These are phyloP conservation scores for Globisporangium paddicum DNA, from an alignment of 352 stramenopile genomes.

Conservation along the genomic window DNA sequence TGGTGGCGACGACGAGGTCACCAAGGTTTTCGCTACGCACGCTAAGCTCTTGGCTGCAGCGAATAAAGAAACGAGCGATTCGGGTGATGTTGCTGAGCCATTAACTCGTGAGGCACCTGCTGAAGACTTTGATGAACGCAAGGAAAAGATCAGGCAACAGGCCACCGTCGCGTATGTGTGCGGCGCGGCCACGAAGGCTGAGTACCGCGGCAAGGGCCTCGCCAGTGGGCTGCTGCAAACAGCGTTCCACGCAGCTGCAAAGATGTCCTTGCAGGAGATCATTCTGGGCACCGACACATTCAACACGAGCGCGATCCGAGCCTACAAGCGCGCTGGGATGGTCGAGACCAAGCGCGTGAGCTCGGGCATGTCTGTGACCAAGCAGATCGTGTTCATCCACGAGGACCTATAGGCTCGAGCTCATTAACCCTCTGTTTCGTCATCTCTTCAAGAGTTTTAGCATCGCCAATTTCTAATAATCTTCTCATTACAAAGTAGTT, in stretches of 20 bases:
- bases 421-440: too few relatives aligned
- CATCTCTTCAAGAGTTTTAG: too few relatives aligned
- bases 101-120: neutral
- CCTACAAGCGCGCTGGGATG: slow-evolving; percentile 17
- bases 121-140: neutral
- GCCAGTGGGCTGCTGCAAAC: neutral
- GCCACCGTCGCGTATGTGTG: slow-evolving; percentile 12
- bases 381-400: neutral
- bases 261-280: slow-evolving; percentile 2
- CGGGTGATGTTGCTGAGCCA: neutral
- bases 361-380: neutral
- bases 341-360: slow-evolving; percentile 7
- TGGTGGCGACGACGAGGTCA: neutral
- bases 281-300: slow-evolving; percentile 13
- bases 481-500: neutral
- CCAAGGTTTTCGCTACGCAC: neutral
- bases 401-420: neutral
- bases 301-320: slow-evolving; percentile 14
- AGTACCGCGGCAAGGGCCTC: slow-evolving; percentile 7
- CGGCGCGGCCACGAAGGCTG: neutral
- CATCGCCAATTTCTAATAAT: neutral
- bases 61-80: neutral
- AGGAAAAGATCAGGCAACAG: neutral
- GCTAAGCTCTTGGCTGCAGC: neutral
- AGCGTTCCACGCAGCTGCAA: neutral